Conservation (phyloP, 495 filamentous ascomycete genomes). For the Neurospora tetraspora region DNA sequence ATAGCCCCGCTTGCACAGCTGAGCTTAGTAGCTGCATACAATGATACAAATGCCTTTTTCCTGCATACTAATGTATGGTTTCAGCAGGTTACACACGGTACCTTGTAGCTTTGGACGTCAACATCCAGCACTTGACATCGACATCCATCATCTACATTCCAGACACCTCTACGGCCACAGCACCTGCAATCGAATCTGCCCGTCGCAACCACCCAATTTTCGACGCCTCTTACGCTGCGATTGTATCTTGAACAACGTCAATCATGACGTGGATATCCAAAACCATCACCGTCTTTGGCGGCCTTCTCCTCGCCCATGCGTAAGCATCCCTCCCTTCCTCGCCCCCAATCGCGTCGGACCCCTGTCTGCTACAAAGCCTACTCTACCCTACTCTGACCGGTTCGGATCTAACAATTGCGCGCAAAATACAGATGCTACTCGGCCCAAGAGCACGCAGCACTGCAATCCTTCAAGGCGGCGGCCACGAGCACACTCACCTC, state of each 20-base stretch:
- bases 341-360: background rate
- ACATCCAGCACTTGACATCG: background rate
- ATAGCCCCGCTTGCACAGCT: background rate
- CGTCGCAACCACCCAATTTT: background rate
- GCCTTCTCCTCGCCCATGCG: conserved; percentile 63
- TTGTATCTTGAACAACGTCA: background rate
- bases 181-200: background rate
- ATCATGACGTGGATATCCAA: conserved; percentile 60
- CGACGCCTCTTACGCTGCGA: background rate
- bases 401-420: background rate
- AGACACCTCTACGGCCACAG: background rate
- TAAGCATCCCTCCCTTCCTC: conserved; percentile 30
- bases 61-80: background rate
- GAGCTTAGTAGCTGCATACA: background rate
- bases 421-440: conserved; percentile 59
- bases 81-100: background rate
- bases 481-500: conserved; percentile 37
- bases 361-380: background rate
- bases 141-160: background rate
- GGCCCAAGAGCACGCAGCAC: conserved; percentile 69
- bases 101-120: background rate
- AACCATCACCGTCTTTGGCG: conserved; percentile 51
- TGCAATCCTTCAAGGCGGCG: conserved; percentile 48
- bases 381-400: background rate
- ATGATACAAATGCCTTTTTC: background rate